These are phyloP conservation scores for Hypoxylon rubiginosum DNA, from an alignment of 2,329 filamentous ascomycete genomes.

Conservation along the genomic window DNA sequence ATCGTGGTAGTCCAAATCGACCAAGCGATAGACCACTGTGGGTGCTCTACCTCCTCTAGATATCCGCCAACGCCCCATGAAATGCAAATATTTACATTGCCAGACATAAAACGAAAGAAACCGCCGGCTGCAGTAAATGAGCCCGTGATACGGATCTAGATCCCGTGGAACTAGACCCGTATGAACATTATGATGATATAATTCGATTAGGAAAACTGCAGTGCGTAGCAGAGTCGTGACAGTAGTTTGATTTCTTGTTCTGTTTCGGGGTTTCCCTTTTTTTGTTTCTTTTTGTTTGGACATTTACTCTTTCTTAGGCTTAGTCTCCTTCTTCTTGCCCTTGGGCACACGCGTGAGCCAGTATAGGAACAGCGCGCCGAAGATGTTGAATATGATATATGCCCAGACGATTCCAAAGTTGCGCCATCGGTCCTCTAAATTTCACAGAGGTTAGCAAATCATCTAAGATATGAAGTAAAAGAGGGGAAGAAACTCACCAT, in stretches of 20 bases:
- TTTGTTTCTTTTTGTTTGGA: neutral
- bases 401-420: constrained; percentile 69
- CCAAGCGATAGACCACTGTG: constrained; percentile 1
- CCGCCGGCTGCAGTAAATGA: neutral
- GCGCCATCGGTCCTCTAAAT: constrained; percentile 63
- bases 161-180: neutral
- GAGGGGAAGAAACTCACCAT: constrained; percentile 49
- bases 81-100: constrained; percentile 28
- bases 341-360: constrained; percentile 64
- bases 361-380: constrained; percentile 66
- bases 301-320: constrained; percentile 47
- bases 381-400: constrained; percentile 68
- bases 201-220: neutral
- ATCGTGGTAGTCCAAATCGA: neutral
- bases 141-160: constrained; percentile 1
- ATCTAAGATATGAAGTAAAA: neutral
- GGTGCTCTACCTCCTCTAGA: constrained; percentile 19
- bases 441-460: constrained; percentile 27
- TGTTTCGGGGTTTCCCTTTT: constrained; percentile 8
- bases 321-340: constrained; percentile 49
- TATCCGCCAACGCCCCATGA: constrained; percentile 19
- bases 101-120: constrained; percentile 8
- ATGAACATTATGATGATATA: constrained; percentile 1
- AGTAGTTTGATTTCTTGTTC: neutral
- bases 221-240: neutral